phyloP scores from a whole-genome alignment of 768 basidiomycete genomes.

The Leucogyrophana mollusca region DNA sequence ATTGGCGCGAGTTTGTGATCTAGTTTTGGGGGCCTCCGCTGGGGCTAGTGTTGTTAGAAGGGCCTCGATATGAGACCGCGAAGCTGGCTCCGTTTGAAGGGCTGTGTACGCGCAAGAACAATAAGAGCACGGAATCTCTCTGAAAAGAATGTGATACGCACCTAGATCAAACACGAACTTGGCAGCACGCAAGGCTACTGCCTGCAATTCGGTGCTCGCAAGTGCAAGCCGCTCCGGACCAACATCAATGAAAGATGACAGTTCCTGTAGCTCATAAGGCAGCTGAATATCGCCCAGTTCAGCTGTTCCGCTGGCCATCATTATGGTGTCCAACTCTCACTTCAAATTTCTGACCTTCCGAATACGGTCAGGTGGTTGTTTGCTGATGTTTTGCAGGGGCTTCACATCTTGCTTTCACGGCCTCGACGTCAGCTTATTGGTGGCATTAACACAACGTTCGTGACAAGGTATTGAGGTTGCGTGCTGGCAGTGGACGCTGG shows the following conservation, averaged over 20 bases:
- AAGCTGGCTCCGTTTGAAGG: slow-evolving; percentile 62
- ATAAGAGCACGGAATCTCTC: slow-evolving; percentile 1
- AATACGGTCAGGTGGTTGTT: too few relatives aligned
- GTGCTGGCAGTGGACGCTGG: too few relatives aligned
- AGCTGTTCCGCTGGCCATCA: too few relatives aligned
- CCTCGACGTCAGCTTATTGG: too few relatives aligned
- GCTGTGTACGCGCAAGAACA: slow-evolving; percentile 38
- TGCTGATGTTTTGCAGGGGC: too few relatives aligned
- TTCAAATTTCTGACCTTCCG: too few relatives aligned
- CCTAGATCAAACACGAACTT: slow-evolving; percentile 78
- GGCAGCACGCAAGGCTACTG: slow-evolving; percentile 62
- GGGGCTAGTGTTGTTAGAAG: slow-evolving; percentile 69
- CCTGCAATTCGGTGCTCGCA: slow-evolving; percentile 51
- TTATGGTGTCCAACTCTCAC: too few relatives aligned
- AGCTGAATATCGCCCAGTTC: slow-evolving; percentile 12
- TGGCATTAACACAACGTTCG: too few relatives aligned
- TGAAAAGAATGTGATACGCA: slow-evolving; percentile 24
- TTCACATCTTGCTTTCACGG: too few relatives aligned
- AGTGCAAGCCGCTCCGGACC: slow-evolving; percentile 54
- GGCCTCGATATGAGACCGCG: slow-evolving; percentile 60
- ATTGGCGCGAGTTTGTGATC: slow-evolving; percentile 54
- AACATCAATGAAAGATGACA: slow-evolving; percentile 56
- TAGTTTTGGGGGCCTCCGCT: slow-evolving; percentile 69
- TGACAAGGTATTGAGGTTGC: too few relatives aligned
- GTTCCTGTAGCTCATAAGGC: slow-evolving; percentile 43